Evolutionary conservation across 164 flowering plant genomes (phyloP), one percentile per base, ranked within the genome.

Genomic region (Platanus orientalis): DNA sequence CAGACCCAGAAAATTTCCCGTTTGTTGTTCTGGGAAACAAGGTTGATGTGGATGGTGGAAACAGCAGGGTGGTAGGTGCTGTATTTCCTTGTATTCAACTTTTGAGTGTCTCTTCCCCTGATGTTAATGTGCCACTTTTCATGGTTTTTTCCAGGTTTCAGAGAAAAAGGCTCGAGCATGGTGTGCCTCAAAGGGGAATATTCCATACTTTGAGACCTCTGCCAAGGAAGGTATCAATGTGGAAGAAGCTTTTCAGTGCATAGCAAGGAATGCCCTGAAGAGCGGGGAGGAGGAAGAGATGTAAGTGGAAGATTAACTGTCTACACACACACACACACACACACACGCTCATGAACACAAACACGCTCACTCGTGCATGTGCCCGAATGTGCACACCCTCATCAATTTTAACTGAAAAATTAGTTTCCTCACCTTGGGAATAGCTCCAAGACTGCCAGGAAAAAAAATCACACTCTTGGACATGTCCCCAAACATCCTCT

Each of bases 151-250:
- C 1, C 70, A 90, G 97, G 93, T 89, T 61, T 87, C 97, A 24
- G 97, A 91, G 77, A 91, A 91, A 64, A 91, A 91, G 73, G 97
- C 96, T 25, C 79, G 86, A 48, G 96, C 93, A 58, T 91, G 97
- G 97, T 91, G 97, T 79, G 94, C 92, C 59, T 87, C 94, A 7
- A 91, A 91, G 69, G 97, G 96, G 21, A 89, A 91, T 62, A 91
- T 91, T 71, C 97, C 97, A 0, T 91, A 91, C 75, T 91, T 87
- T 67, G 97, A 91, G 82, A 91, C 97, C 32, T 91, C 97, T 57
- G 97, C 97, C 62, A 91, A 91, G 71, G 97, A 88, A 65, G 96
- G 96, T 36, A 32, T 76, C 57, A 88, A 91, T 69, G 92, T 89
- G 17, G 97, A 91, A 71, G 96, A 85, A 75, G 96, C 96, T 63